A percentile compares a stretch with the other conserved stretches of the same genome.
Conservation (phyloP, 2,329 filamentous ascomycete genomes). For the Nemania abortiva region DNA sequence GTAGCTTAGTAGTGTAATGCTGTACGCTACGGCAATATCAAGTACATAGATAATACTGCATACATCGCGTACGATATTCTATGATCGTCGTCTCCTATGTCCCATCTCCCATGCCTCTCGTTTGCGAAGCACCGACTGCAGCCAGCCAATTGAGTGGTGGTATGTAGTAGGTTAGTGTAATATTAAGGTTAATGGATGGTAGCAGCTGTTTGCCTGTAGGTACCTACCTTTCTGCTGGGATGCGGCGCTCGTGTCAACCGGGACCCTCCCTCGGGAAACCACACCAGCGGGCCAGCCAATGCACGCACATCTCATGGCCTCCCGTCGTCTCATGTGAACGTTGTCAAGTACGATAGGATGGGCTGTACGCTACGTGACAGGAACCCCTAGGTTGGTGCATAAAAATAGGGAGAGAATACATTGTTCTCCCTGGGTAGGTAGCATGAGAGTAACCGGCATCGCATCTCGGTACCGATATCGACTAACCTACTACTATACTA, state of each 20-base stretch:
- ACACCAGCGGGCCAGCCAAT: slow-evolving; percentile 24
- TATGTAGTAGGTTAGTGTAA: neutral
- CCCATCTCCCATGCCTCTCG: neutral
- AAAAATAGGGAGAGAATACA: slow-evolving; percentile 4
- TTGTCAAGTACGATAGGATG: slow-evolving; percentile 1
- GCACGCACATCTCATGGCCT: slow-evolving; percentile 22
- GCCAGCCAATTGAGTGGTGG: neutral
- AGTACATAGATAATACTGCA: neutral
- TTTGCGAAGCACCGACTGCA: neutral
- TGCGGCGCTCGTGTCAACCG: slow-evolving; percentile 12
- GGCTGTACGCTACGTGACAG: slow-evolving; percentile 25
- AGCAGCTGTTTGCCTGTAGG: slow-evolving; percentile 7
- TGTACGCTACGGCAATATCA: neutral
- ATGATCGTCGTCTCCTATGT: neutral
- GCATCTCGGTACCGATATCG: neutral
- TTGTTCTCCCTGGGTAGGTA: neutral
- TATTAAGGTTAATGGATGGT: slow-evolving; percentile 26
- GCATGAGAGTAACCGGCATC: neutral
- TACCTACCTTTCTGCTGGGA: neutral
- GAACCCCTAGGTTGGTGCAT: slow-evolving; percentile 3
- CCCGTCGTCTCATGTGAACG: slow-evolving; percentile 31
- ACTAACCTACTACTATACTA: neutral
- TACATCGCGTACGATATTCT: neutral
- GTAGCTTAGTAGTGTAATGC: neutral
- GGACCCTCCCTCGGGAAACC: slow-evolving; percentile 1